phyloP scores from a whole-genome alignment of 805 yeast species.

The Clavispora fructus region DNA sequence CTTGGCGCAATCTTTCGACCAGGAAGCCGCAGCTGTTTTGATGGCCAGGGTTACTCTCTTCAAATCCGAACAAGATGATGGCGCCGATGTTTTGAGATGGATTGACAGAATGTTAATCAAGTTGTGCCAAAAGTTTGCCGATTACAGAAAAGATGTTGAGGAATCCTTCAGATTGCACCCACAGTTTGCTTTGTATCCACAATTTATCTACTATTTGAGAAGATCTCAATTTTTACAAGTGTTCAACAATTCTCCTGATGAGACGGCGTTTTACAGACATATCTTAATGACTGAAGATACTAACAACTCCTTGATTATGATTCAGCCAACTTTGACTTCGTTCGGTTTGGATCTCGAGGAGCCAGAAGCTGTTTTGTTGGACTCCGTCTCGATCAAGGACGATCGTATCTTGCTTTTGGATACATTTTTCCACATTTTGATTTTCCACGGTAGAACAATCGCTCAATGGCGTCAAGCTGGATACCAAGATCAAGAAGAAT shows the following conservation, averaged over 20 bases:
- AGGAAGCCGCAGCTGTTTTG: conserved; percentile 95
- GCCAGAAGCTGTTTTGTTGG: conserved; percentile 88
- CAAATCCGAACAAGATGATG: conserved; percentile 75
- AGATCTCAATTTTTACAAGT: conserved; percentile 94
- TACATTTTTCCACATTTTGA: conserved; percentile 93
- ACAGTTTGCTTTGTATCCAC: conserved; percentile 86
- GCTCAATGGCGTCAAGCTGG: conserved; percentile 97
- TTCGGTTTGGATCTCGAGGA: conserved; percentile 66
- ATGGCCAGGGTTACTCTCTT: conserved; percentile 88
- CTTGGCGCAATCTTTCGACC: conserved; percentile 76
- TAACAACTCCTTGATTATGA: conserved; percentile 90
- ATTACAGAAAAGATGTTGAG: conserved; percentile 82
- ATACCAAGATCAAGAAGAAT: conserved; percentile 86
- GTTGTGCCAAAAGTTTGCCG: conserved; percentile 89
- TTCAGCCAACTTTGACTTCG: conserved; percentile 92
- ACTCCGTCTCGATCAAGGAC: conserved; percentile 86
- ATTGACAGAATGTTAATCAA: conserved; percentile 87
- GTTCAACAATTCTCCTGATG: conserved; percentile 98
- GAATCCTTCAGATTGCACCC: conserved; percentile 76
- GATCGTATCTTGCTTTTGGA: conserved; percentile 84
- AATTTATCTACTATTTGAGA: conserved; percentile 90
- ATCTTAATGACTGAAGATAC: conserved; percentile 87
- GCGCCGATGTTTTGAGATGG: conserved; percentile 92
- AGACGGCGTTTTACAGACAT: conserved; percentile 95
- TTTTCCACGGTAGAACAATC: conserved; percentile 90